These are phyloP conservation scores for Bretschneidera sinensis DNA, from an alignment of 345 rosid genomes.

Conservation along the genomic window DNA sequence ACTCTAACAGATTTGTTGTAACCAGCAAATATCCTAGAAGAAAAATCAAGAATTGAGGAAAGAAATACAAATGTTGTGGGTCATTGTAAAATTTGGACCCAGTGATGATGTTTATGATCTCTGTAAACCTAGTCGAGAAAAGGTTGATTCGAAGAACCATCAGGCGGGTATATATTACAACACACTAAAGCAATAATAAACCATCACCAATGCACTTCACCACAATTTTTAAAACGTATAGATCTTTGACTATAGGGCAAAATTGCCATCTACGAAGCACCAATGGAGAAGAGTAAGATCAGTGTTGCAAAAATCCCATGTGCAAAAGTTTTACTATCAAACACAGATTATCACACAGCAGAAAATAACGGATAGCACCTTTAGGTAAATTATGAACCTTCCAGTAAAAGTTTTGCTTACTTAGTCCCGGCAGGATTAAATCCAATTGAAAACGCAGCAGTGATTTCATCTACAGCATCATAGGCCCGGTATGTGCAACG, in stretches of 20 bases:
- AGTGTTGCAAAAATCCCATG: neutral
- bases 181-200: neutral
- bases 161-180: neutral
- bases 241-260: too few species aligned
- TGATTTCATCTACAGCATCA: conserved; percentile 93
- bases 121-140: neutral
- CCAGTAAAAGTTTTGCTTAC: conserved; percentile 37
- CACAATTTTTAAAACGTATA: neutral
- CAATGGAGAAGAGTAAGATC: too few species aligned
- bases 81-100: neutral
- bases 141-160: neutral
- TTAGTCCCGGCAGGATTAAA: conserved; percentile 83
- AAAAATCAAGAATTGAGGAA: conserved; percentile 16
- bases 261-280: too few species aligned
- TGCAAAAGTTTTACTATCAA: neutral
- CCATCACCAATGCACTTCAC: neutral
- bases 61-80: neutral
- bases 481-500: conserved; percentile 96
- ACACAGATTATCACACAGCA: neutral
- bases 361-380: neutral
- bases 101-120: neutral
- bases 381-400: neutral
- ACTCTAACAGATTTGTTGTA: conserved; percentile 81
- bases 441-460: conserved; percentile 85
- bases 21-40: conserved; percentile 80